Conservation (phyloP, 2,329 filamentous ascomycete species). For the Meredithiella fracta region DNA sequence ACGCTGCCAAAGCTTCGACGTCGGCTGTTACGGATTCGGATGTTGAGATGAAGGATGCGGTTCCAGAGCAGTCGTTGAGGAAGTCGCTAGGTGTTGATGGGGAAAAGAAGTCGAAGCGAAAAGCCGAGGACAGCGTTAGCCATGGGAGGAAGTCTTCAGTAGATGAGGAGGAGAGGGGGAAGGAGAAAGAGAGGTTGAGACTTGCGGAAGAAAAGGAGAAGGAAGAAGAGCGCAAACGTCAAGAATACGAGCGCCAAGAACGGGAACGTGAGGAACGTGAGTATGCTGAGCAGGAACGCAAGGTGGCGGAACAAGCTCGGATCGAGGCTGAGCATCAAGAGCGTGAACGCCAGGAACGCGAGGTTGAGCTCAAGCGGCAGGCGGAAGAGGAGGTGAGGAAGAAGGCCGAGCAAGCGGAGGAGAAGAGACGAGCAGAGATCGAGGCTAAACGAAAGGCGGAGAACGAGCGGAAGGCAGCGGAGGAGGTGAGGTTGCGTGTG, state of each 20-base stretch:
- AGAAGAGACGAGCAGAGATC: background rate
- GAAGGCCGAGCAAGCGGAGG: background rate
- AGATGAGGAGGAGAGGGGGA: conserved; percentile 14
- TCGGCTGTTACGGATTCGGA: conserved; percentile 32
- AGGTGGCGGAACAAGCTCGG: conserved; percentile 18
- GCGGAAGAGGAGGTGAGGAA: conserved; percentile 15
- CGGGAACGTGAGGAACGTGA: conserved; percentile 16
- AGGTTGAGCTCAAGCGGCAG: conserved; percentile 10
- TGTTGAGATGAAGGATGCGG: conserved; percentile 35
- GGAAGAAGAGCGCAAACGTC: conserved; percentile 16
- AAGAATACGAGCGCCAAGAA: conserved; percentile 17
- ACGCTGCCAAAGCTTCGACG: conserved; percentile 20
- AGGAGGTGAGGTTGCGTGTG: background rate
- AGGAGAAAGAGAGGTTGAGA: conserved; percentile 18
- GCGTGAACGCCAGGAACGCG: conserved; percentile 18
- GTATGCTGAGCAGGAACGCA: conserved; percentile 18
- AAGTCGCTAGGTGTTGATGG: too few relatives aligned
- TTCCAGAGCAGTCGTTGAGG: conserved; percentile 5
- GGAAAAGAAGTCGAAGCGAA: background rate
- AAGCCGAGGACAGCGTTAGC: background rate
- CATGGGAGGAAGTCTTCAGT: background rate
- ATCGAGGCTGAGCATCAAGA: conserved; percentile 12
- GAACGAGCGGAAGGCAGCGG: background rate
- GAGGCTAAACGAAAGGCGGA: background rate
- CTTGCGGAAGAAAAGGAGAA: conserved; percentile 14